These are phyloP conservation scores for Periconia macrospinosa DNA, from an alignment of 2,329 filamentous ascomycete species.

Conservation along the genomic window DNA sequence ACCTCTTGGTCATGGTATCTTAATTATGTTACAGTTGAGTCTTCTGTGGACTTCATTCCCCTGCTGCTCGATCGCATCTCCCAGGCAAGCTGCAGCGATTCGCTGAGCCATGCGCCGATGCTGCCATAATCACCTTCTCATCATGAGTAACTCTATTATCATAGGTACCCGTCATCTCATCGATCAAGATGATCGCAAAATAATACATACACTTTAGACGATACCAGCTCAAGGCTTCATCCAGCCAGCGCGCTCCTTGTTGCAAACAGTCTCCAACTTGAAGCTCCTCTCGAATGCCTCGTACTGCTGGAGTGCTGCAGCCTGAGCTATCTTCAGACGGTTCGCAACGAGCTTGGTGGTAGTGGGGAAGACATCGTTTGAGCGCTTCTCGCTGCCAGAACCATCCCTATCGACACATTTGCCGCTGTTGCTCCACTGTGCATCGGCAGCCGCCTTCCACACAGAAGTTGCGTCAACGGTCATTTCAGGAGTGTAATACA, in stretches of 20 bases:
- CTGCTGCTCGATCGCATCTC: too few relatives aligned
- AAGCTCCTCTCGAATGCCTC: constrained; percentile 32
- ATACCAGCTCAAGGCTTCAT: constrained; percentile 32
- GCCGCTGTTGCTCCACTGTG: constrained; percentile 33
- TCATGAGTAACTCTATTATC: not conserved
- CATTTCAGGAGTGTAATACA: constrained; percentile 47
- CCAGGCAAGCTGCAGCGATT: too few relatives aligned
- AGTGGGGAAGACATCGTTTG: not conserved
- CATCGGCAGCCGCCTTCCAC: constrained; percentile 44
- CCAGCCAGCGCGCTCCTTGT: constrained; percentile 34
- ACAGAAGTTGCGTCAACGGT: constrained; percentile 40
- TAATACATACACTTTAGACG: not conserved
- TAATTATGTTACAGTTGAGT: too few relatives aligned
- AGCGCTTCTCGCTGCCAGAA: constrained; percentile 21
- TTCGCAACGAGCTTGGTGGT: constrained; percentile 29
- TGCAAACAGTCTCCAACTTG: constrained; percentile 30
- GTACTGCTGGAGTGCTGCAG: constrained; percentile 20
- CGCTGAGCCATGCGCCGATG: too few relatives aligned
- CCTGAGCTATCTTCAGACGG: constrained; percentile 15
- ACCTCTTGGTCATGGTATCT: too few relatives aligned
- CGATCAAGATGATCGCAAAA: not conserved
- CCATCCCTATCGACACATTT: constrained; percentile 32
- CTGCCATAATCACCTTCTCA: not conserved
- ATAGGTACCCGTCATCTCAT: not conserved
- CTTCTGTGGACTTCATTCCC: too few relatives aligned